phyloP scores from a whole-genome alignment of 2,329 filamentous ascomycete species.

The Fusarium hostae region DNA sequence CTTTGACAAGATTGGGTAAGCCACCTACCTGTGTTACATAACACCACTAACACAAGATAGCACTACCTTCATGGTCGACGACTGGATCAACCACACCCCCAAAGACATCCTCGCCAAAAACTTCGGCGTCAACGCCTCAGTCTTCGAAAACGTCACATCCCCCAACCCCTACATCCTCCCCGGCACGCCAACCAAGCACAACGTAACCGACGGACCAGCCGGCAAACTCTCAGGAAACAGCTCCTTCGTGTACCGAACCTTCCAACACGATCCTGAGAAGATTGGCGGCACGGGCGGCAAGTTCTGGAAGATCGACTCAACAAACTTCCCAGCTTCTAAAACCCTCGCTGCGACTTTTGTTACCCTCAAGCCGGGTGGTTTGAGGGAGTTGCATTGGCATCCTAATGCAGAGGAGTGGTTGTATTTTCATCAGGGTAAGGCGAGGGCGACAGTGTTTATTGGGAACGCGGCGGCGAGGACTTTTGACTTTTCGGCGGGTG shows the following conservation, averaged over 20 bases:
- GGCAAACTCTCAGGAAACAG: slow-evolving; percentile 64
- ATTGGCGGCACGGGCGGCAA: slow-evolving; percentile 71
- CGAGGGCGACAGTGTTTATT: slow-evolving; percentile 72
- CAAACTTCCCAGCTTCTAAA: slow-evolving; percentile 73
- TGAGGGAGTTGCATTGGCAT: slow-evolving; percentile 77
- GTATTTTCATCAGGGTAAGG: slow-evolving; percentile 73
- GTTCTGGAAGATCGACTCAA: slow-evolving; percentile 72
- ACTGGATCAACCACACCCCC: slow-evolving; percentile 76
- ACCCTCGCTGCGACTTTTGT: slow-evolving; percentile 75
- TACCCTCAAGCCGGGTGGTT: slow-evolving; percentile 68
- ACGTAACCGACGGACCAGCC: slow-evolving; percentile 52
- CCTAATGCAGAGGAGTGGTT: slow-evolving; percentile 78
- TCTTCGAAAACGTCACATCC: slow-evolving; percentile 68
- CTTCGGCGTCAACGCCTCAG: slow-evolving; percentile 69
- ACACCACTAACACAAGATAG: slow-evolving; percentile 46
- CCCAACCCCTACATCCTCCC: slow-evolving; percentile 72
- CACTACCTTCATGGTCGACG: slow-evolving; percentile 77
- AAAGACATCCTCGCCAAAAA: slow-evolving; percentile 73
- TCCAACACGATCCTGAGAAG: slow-evolving; percentile 64
- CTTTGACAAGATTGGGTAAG: slow-evolving; percentile 70
- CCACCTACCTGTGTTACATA: background rate
- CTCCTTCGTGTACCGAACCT: slow-evolving; percentile 71
- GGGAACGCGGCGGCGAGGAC: slow-evolving; percentile 70
- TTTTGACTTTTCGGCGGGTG: slow-evolving; percentile 74
- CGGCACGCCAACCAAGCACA: slow-evolving; percentile 60